Evolutionary conservation across 2,329 filamentous ascomycete species (phyloP).

Genomic region (Cryphonectria radicalis): DNA sequence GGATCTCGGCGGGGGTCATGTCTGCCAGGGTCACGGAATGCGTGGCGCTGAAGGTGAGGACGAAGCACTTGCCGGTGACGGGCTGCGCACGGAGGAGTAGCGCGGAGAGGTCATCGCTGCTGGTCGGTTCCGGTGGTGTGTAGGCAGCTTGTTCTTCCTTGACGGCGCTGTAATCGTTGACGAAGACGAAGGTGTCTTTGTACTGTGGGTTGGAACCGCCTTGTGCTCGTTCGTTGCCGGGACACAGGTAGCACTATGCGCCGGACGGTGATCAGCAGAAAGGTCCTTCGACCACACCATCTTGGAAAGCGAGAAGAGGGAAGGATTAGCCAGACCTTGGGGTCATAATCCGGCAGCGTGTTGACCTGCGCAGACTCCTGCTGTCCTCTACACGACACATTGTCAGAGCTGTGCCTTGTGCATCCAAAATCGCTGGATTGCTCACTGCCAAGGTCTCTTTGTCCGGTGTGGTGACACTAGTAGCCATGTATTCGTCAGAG

Average conservation of each 20-base stretch:
- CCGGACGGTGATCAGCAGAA: conserved; percentile 23
- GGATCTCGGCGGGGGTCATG: conserved; percentile 74
- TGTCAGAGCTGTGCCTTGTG: conserved; percentile 8
- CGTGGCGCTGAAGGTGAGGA: conserved; percentile 88
- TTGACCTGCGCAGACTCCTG: conserved; percentile 74
- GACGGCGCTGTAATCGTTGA: conserved; percentile 97
- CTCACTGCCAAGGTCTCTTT: conserved; percentile 97
- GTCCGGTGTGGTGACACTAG: conserved; percentile 95
- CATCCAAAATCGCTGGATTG: conserved; percentile 29
- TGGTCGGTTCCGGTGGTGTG: conserved; percentile 41
- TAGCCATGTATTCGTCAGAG: conserved; percentile 86
- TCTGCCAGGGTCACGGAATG: conserved; percentile 94
- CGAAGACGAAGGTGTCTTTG: conserved; percentile 85
- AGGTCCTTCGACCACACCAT: neutral
- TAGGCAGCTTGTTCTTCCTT: conserved; percentile 92
- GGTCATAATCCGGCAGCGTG: conserved; percentile 79
- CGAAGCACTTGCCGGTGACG: conserved; percentile 95
- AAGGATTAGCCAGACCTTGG: conserved; percentile 52
- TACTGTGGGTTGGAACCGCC: conserved; percentile 89
- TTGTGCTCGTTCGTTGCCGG: conserved; percentile 84
- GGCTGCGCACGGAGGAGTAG: conserved; percentile 80
- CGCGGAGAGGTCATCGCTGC: conserved; percentile 66
- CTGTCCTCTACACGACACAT: conserved; percentile 62
- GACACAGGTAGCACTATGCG: conserved; percentile 88
- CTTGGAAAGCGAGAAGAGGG: conserved; percentile 7